These are phyloP conservation scores for Dendrostoma leiphaemia DNA, from an alignment of 2,329 filamentous ascomycete species.

Conservation along the genomic window DNA sequence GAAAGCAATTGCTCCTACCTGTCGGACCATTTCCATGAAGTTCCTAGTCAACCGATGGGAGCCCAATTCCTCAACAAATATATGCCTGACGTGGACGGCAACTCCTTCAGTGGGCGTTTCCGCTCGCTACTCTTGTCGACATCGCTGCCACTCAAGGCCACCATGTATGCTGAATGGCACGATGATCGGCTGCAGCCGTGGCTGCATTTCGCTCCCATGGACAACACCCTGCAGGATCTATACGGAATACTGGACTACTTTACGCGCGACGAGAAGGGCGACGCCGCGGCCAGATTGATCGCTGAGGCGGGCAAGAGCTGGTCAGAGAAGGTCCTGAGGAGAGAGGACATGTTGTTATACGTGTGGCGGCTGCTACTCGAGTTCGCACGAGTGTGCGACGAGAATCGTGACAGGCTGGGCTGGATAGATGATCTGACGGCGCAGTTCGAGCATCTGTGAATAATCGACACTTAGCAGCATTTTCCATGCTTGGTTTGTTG, in stretches of 20 bases:
- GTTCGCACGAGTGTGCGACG: constrained; percentile 51
- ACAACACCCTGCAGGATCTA: constrained; percentile 65
- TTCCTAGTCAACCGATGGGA: constrained; percentile 38
- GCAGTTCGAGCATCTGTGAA: not conserved
- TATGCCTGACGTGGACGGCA: constrained; percentile 70
- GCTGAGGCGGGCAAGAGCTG: constrained; percentile 59
- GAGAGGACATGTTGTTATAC: constrained; percentile 67
- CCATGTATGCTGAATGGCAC: constrained; percentile 74
- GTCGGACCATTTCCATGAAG: constrained; percentile 32
- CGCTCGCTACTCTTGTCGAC: constrained; percentile 62
- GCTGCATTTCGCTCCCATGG: constrained; percentile 71
- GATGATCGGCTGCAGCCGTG: constrained; percentile 67
- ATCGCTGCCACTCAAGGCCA: constrained; percentile 67
- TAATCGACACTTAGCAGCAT: not conserved
- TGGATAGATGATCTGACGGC: constrained; percentile 41
- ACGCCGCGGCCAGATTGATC: constrained; percentile 57
- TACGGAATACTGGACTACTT: constrained; percentile 67
- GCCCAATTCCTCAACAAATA: constrained; percentile 60
- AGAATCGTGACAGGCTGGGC: constrained; percentile 40
- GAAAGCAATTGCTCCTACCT: constrained; percentile 38
- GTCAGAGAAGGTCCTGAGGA: constrained; percentile 59
- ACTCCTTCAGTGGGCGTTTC: constrained; percentile 62
- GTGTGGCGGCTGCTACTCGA: constrained; percentile 60
- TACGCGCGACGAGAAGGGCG: constrained; percentile 47
- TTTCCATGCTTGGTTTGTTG: not conserved